Base-by-base conservation (phyloP, 2,329 filamentous ascomycete species). In the Paecilomyces sp. region DNA sequence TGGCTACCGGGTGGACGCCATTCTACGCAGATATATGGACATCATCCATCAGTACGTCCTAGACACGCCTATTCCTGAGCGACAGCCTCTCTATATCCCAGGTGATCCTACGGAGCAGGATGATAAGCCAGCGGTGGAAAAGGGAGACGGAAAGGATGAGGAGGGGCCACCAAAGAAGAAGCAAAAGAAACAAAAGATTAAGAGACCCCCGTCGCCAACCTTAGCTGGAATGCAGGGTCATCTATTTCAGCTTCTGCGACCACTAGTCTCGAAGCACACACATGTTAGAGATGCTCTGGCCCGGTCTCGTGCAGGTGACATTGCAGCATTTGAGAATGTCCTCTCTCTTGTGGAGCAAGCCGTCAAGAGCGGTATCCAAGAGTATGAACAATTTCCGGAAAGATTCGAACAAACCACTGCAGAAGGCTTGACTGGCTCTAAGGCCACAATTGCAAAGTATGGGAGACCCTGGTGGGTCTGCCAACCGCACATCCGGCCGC, bases 381-480 rank as follows among this genome's bases (percentile, higher is more conserved):
- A 89, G 64, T 92, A 85, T 58, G 81, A 83, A 58, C 66, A 69
- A 7, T 73, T 78, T 57, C 76, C 78, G 0, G 72, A 74, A 59
- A 68, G 68, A 59, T 72, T 71, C 50, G 73, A 78, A 2, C 63
- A 69, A 3, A 64, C 68, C 2, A 66, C 70, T 47, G 69, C 71
- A 12, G 73, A 72, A 9, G 64, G 54, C 57, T 52, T 76, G 60
- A 66, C 73, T 71, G 70, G 70, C 76, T 85, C 75, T 4, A 74
- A 77, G 18, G 86, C 84, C 8, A 86, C 89, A 0, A 86, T 94
- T 28, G 84, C 83, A 58, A 80, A 85, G 61, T 96, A 91, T 70
- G 88, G 87, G 72, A 79, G 91, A 64, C 92, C 92, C 1, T 97
- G 88, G 84, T 97, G 91, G 91, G 83, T 96, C 3, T 91, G 87